phyloP scores from a whole-genome alignment of 306 rosid genomes.

The Datisca glomerata region DNA sequence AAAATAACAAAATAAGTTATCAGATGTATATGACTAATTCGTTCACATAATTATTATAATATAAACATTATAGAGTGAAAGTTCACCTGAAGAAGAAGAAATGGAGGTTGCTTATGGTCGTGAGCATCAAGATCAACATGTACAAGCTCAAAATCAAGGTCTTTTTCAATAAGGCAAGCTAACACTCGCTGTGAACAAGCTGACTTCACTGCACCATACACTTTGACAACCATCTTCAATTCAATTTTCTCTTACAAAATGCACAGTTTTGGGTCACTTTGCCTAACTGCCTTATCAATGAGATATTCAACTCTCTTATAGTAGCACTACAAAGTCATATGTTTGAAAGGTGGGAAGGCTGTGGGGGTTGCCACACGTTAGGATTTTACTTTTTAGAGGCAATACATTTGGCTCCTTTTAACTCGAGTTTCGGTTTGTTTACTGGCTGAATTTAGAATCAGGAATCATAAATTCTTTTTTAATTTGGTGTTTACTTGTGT shows the following conservation, averaged over 20 bases:
- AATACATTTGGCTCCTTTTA: too few species aligned
- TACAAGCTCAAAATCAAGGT: conserved; percentile 39
- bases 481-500: too few species aligned
- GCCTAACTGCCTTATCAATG: not conserved
- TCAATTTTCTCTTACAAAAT: not conserved
- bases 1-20: not conserved
- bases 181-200: conserved; percentile 63
- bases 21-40: not conserved
- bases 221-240: conserved; percentile 48
- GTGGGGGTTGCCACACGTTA: conserved; percentile 6
- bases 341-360: not conserved
- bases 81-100: conserved; percentile 44
- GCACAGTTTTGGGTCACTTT: too few species aligned
- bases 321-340: not conserved
- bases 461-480: too few species aligned
- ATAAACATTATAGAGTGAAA: not conserved
- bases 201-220: conserved; percentile 25
- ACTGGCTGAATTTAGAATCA: too few species aligned
- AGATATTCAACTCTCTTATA: not conserved
- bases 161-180: conserved; percentile 61
- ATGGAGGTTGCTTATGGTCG: conserved; percentile 43
- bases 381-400: too few species aligned
- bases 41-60: not conserved
- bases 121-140: conserved; percentile 34
- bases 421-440: too few species aligned